phyloP scores from a whole-genome alignment of 345 rosid species.

The Boechera retrofracta region DNA sequence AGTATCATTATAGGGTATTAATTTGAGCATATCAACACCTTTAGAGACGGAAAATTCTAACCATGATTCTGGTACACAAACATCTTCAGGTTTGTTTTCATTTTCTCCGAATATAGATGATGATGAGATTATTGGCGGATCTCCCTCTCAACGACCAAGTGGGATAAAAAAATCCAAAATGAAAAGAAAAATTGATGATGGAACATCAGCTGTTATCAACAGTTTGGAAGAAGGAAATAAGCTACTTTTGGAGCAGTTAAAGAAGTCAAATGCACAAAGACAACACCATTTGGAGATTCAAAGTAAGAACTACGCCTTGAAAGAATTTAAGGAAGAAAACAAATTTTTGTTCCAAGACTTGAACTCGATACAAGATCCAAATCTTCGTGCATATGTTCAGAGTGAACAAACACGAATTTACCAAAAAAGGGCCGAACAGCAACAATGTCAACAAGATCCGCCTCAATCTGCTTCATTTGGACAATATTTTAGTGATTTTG shows the following conservation, averaged over 20 bases:
- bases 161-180: not conserved
- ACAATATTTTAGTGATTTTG: not conserved
- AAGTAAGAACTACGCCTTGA: not conserved
- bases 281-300: not conserved
- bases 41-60: no score
- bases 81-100: no score
- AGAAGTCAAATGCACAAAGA: not conserved
- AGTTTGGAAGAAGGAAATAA: not conserved
- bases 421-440: not conserved
- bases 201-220: not conserved
- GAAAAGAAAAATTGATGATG: not conserved
- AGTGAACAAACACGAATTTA: not conserved
- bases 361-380: not conserved
- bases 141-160: no score
- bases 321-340: not conserved
- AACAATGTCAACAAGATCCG: not conserved
- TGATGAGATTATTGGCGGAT: no score
- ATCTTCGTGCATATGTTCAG: not conserved
- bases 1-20: no score
- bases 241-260: not conserved
- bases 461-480: not conserved
- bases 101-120: no score
- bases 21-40: no score
- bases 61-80: no score
- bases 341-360: not conserved